Conservation (phyloP, 331 rosid genomes). For the Quercus phellos region DNA sequence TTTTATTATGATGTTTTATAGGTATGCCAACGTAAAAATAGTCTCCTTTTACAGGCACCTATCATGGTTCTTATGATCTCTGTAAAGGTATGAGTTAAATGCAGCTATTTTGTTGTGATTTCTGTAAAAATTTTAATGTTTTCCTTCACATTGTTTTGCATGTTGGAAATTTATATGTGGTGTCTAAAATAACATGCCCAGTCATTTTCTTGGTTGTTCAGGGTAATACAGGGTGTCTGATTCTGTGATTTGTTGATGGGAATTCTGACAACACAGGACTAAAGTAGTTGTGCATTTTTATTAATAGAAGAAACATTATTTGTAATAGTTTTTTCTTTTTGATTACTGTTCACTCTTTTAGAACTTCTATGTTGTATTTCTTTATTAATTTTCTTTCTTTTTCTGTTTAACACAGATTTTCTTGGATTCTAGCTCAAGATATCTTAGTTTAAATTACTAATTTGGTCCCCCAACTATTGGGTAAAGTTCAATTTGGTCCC, state of each 20-base stretch:
- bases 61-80: slow-evolving; percentile 80
- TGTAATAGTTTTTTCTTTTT: not conserved
- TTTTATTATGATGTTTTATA: slow-evolving; percentile 18
- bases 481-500: no score
- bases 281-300: not conserved
- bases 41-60: slow-evolving; percentile 32
- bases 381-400: not conserved
- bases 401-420: not conserved
- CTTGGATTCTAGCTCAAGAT: not conserved
- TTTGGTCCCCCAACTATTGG: no score
- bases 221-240: not conserved
- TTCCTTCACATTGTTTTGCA: not conserved
- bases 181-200: not conserved
- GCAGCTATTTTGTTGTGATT: not conserved
- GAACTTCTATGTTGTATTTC: not conserved
- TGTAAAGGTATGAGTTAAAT: slow-evolving; percentile 47
- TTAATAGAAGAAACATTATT: not conserved
- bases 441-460: not conserved
- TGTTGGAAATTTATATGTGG: not conserved
- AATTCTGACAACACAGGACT: not conserved
- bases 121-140: not conserved
- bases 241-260: not conserved
- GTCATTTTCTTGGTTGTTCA: not conserved
- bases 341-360: not conserved
- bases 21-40: slow-evolving; percentile 48